phyloP scores from a whole-genome alignment of 192 early-diverging fungal genomes.

The Oehlia diaphana region DNA sequence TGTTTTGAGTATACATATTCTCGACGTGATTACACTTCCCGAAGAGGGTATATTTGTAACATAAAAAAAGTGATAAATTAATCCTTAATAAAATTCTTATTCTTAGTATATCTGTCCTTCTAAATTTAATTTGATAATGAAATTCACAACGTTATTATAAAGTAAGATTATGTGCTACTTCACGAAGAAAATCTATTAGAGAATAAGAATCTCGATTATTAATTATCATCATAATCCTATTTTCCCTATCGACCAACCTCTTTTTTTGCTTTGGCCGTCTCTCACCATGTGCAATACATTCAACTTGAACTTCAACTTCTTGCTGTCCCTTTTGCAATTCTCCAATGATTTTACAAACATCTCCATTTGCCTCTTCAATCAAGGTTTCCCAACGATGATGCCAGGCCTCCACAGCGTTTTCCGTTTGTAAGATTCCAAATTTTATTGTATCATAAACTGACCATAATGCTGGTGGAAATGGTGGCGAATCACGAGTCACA shows the following conservation, averaged over 20 bases:
- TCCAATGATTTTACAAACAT: background rate
- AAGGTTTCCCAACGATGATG: constrained; percentile 5
- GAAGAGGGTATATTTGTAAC: too few relatives aligned
- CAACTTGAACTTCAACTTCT: background rate
- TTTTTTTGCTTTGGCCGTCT: background rate
- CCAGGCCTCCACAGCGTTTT: constrained; percentile 1
- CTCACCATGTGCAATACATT: background rate
- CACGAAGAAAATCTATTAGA: too few relatives aligned
- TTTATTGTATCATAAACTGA: background rate
- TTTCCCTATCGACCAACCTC: background rate
- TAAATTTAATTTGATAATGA: too few relatives aligned
- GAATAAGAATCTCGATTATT: background rate
- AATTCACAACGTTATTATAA: too few relatives aligned
- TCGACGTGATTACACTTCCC: too few relatives aligned
- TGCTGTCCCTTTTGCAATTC: constrained; percentile 14
- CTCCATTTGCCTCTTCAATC: background rate
- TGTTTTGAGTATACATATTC: too few relatives aligned
- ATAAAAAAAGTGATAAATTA: too few relatives aligned
- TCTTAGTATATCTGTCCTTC: too few relatives aligned
- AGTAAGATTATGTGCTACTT: too few relatives aligned
- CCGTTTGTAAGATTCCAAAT: background rate
- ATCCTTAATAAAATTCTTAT: too few relatives aligned
- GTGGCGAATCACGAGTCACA: background rate
- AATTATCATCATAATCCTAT: background rate
- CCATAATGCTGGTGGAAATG: background rate